Percentiles rank a stretch among this genome's conserved stretches.
phyloP scores from a whole-genome alignment of 169 alveolate genomes.

The Eimeria praecox region DNA sequence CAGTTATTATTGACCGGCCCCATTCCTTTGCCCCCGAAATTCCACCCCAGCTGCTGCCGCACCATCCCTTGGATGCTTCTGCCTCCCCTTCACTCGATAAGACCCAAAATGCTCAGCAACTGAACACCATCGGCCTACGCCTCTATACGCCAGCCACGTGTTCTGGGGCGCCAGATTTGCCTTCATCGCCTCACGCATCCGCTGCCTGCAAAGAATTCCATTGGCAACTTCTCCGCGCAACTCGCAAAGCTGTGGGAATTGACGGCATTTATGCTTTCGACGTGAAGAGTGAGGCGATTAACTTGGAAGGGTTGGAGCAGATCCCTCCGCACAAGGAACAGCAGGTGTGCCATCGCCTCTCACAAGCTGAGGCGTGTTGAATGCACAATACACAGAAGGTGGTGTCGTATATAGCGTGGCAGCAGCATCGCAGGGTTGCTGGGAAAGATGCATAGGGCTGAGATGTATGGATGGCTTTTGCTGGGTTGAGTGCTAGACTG shows the following conservation, averaged over 20 bases:
- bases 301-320: neutral
- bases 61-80: conserved; percentile 15
- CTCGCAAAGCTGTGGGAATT: neutral
- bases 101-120: neutral
- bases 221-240: neutral
- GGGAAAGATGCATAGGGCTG: neutral
- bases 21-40: conserved; percentile 12
- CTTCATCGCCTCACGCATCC: neutral
- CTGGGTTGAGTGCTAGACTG: neutral
- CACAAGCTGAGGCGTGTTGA: neutral
- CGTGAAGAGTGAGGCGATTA: neutral
- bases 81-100: neutral
- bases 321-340: neutral
- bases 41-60: conserved; percentile 45
- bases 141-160: conserved; percentile 38
- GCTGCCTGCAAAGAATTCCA: neutral
- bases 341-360: neutral
- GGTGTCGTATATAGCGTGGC: neutral
- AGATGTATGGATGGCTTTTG: neutral
- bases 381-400: neutral
- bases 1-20: conserved; percentile 38
- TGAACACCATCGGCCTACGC: conserved; percentile 13
- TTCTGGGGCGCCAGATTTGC: conserved; percentile 16
- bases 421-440: too few species aligned
- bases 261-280: neutral